Base-by-base conservation (phyloP, 345 rosid species). In the Lumnitzera littorea region DNA sequence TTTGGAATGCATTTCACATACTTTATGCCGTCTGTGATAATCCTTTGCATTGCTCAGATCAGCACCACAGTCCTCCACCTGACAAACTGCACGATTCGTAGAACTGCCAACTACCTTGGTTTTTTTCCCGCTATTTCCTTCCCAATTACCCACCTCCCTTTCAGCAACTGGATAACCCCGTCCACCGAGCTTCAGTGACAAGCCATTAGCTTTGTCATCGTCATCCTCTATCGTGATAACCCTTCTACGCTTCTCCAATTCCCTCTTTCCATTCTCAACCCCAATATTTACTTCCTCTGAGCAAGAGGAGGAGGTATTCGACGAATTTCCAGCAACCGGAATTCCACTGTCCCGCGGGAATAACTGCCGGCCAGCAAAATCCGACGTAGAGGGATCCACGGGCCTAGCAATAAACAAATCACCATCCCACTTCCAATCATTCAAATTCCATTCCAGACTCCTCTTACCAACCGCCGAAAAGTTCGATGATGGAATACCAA, bases 351-450 rank as follows among this genome's bases (percentile, higher is more conserved):
- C 78, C 13, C 76, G 24, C 6, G 96, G 97, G 70, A 82, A 76
- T 67, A 86, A 70, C 61, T 83, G 86, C 70, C 71, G 82, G 11
- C 84, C 78, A 31, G 53, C 66, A 14, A 61, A 64, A 65, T 78
- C 67, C 15, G 76, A 61, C 27, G 74, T 67, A 25, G 55, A 79
- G 48, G 85, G 80, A 69, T 84, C 88, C 74, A 78, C 57, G 2
- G 75, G 88, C 15, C 82, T 83, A 41, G 97, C 99, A 2, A 88
- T 67, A 61, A 95, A 95, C 65, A 95, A 88, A 82, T 95, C 92
- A 17, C 97, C 96, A 66, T 95, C 97, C 99, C 99, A 95, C 75
- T 86, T 88, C 96, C 97, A 95, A 63, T 85, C 96, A 75, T 88
- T 91, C 80, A 84, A 74, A 75, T 86, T 87, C 97, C 99, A 95